Conservation (phyloP, 2,329 filamentous ascomycete species). For the Celoporthe dispersa region DNA sequence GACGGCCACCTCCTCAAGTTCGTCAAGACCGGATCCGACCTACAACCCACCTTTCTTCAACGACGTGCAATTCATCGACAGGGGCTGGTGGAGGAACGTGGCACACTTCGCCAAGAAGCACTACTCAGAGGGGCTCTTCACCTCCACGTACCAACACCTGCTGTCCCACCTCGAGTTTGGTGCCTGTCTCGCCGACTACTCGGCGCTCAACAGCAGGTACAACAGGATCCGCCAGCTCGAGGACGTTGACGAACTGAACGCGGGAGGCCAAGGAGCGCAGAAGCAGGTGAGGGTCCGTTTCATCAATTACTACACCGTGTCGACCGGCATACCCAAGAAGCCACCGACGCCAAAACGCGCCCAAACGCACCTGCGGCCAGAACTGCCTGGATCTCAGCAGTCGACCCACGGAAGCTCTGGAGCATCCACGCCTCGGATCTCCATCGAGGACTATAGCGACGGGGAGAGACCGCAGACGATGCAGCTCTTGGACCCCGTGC, state of each 20-base stretch:
- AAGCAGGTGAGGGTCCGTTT: slow-evolving; percentile 68
- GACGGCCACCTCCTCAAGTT: slow-evolving; percentile 30
- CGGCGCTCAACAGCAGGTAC: slow-evolving; percentile 72
- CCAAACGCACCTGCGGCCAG: slow-evolving; percentile 31
- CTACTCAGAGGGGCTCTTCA: slow-evolving; percentile 67
- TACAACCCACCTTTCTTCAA: slow-evolving; percentile 80
- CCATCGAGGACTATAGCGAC: slow-evolving; percentile 50
- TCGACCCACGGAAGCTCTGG: slow-evolving; percentile 25
- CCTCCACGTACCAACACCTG: slow-evolving; percentile 74
- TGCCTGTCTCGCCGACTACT: slow-evolving; percentile 77
- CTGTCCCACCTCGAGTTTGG: slow-evolving; percentile 85
- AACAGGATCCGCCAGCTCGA: slow-evolving; percentile 71
- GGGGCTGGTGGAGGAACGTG: slow-evolving; percentile 69
- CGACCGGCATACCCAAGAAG: slow-evolving; percentile 70
- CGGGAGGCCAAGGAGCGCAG: slow-evolving; percentile 37
- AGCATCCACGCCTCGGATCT: slow-evolving; percentile 46
- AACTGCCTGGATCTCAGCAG: slow-evolving; percentile 24
- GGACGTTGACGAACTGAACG: slow-evolving; percentile 62
- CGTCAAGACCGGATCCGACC: slow-evolving; percentile 56
- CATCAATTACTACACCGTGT: slow-evolving; percentile 89
- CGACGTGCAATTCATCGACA: slow-evolving; percentile 70
- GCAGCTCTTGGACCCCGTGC: slow-evolving; percentile 30
- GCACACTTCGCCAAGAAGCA: slow-evolving; percentile 84
- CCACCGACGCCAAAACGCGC: slow-evolving; percentile 19
- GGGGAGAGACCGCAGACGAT: slow-evolving; percentile 33